phyloP scores from a whole-genome alignment of 2,329 filamentous ascomycete genomes.

The Microsporum audouinii region DNA sequence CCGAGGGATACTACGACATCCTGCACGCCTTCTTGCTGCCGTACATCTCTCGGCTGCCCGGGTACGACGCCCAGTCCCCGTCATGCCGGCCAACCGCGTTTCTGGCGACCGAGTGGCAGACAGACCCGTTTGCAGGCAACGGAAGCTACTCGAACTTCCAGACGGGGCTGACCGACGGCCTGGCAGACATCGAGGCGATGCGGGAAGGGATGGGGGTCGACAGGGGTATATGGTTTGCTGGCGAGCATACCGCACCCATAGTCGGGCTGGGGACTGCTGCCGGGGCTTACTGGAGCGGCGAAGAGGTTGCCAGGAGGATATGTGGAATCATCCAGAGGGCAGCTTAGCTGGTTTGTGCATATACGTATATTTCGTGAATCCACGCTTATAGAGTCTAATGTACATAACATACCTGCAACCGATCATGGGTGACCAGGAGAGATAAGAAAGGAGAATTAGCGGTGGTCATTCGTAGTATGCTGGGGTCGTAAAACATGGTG shows the following conservation, averaged over 20 bases:
- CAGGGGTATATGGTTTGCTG: constrained; percentile 69
- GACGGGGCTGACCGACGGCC: constrained; percentile 56
- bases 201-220: constrained; percentile 40
- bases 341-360: not conserved
- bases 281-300: constrained; percentile 85
- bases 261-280: constrained; percentile 78
- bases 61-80: constrained; percentile 45
- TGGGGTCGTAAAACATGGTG: not conserved
- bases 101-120: constrained; percentile 65
- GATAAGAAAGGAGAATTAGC: not conserved
- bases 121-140: constrained; percentile 66
- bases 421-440: not conserved
- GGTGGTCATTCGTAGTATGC: not conserved
- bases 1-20: constrained; percentile 41
- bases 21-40: constrained; percentile 60
- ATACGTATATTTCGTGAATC: not conserved
- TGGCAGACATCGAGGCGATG: constrained; percentile 57
- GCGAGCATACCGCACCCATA: constrained; percentile 84
- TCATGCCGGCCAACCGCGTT: constrained; percentile 53
- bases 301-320: constrained; percentile 56
- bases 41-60: constrained; percentile 64
- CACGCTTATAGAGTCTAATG: not conserved
- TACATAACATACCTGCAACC: not conserved
- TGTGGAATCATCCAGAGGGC: constrained; percentile 7
- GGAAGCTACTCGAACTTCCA: constrained; percentile 84